Conservation (phyloP, 1,139 yeast species). For the Candida sp. region DNA sequence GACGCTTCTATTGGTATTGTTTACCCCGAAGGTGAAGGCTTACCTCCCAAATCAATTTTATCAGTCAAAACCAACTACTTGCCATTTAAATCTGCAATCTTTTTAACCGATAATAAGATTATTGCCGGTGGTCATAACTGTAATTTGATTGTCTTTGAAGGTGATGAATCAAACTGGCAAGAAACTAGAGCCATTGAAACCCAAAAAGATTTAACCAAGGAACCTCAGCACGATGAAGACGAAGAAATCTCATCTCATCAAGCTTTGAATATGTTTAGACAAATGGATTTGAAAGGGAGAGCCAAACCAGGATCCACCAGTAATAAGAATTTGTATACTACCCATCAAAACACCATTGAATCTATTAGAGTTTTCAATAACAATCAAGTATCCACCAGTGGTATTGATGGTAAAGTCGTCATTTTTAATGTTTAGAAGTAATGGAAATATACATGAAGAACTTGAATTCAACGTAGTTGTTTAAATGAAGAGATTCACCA, state of each 20-base stretch:
- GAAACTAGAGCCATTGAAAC: conserved; percentile 62
- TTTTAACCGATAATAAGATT: conserved; percentile 61
- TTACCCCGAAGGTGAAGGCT: conserved; percentile 72
- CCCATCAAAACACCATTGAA: conserved; percentile 90
- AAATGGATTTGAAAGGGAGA: conserved; percentile 91
- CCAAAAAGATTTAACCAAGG: conserved; percentile 42
- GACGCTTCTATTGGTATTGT: conserved; percentile 76
- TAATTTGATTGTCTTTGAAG: conserved; percentile 83
- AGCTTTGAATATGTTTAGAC: conserved; percentile 94
- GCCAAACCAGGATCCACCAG: conserved; percentile 36
- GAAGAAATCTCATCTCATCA: conserved; percentile 69
- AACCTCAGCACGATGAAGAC: conserved; percentile 39
- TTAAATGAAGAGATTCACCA: too few species aligned
- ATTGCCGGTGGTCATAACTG: conserved; percentile 94
- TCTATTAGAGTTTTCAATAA: conserved; percentile 63
- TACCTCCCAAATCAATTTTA: conserved; percentile 38
- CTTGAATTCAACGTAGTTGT: too few species aligned
- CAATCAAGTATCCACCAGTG: conserved; percentile 39
- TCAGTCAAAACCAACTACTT: conserved; percentile 67
- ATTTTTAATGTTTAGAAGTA: conserved; percentile 39
- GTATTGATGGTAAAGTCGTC: conserved; percentile 90
- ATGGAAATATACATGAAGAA: too few species aligned
- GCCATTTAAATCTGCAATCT: conserved; percentile 78
- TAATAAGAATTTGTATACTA: conserved; percentile 59
- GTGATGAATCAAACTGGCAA: conserved; percentile 66